A percentile compares a stretch with the other conserved stretches of the same genome.
Conservation (phyloP, 148 eudicot species). For the Arctostaphylos glauca region DNA sequence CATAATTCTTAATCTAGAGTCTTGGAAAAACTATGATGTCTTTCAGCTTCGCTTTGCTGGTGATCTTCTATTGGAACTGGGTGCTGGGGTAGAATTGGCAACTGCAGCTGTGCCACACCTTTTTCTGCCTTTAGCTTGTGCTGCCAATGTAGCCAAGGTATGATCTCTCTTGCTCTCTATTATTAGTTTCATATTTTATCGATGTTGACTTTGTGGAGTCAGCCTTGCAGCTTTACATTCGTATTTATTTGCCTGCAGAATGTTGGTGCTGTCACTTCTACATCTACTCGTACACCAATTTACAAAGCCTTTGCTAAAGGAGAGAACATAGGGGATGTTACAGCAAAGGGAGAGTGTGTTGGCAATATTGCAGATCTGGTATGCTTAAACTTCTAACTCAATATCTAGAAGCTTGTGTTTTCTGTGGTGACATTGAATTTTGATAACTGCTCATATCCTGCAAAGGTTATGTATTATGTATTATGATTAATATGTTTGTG, state of each 20-base stretch:
- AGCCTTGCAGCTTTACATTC: conserved; percentile 10
- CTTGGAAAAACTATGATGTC: conserved; percentile 9
- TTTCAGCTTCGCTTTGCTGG: conserved; percentile 91
- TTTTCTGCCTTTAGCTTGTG: conserved; percentile 96
- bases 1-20: background rate
- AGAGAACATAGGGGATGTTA: conserved; percentile 97
- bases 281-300: conserved; percentile 96
- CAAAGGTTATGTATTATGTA: background rate
- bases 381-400: conserved; percentile 20
- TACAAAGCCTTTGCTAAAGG: conserved; percentile 98
- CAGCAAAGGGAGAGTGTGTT: conserved; percentile 99
- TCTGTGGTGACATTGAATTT: conserved; percentile 4
- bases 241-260: conserved; percentile 44
- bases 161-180: background rate
- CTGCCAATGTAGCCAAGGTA: conserved; percentile 95
- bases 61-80: conserved; percentile 93
- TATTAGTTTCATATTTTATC: background rate
- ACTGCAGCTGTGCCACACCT: conserved; percentile 94
- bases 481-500: background rate
- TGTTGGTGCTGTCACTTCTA: conserved; percentile 96
- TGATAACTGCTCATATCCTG: background rate
- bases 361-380: conserved; percentile 97
- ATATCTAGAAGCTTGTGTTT: background rate
- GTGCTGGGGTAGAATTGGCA: conserved; percentile 94
- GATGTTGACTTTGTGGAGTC: conserved; percentile 3